A percentile compares a stretch with the other conserved stretches of the same genome.
phyloP scores from a whole-genome alignment of 257 asterid genomes.

The Solanum chiquidenum region DNA sequence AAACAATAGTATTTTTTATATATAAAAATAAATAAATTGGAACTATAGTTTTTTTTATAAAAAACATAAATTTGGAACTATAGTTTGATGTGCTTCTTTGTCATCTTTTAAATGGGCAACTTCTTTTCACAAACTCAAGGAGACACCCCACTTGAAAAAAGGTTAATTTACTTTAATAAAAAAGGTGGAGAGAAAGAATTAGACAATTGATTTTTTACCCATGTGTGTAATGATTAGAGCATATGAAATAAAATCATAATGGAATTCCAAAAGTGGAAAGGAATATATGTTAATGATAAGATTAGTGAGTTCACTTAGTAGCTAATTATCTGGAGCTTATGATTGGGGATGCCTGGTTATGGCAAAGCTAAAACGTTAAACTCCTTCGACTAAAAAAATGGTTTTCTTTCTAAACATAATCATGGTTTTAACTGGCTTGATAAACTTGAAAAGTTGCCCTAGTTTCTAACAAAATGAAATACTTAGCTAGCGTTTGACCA shows the following conservation, averaged over 20 bases:
- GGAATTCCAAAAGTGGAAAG: neutral
- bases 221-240: slow-evolving; percentile 9
- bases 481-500: neutral
- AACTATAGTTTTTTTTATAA: neutral
- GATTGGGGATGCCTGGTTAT: neutral
- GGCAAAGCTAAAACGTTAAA: neutral
- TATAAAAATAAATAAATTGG: neutral
- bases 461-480: neutral
- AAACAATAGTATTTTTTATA: neutral
- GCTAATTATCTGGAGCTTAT: neutral
- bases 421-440: neutral
- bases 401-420: neutral
- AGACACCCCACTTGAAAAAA: neutral
- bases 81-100: neutral
- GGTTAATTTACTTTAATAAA: neutral
- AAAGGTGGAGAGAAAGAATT: neutral
- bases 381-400: neutral
- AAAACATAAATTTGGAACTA: neutral
- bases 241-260: neutral
- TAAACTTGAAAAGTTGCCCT: neutral
- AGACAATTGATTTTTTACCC: neutral
- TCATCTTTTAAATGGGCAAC: neutral
- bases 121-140: neutral
- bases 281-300: neutral
- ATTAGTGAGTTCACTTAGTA: neutral